Percentiles rank a stretch among this genome's conserved stretches.
These are phyloP conservation scores for Phaseolus coccineus DNA, from an alignment of 331 rosid species.

Conservation along the genomic window DNA sequence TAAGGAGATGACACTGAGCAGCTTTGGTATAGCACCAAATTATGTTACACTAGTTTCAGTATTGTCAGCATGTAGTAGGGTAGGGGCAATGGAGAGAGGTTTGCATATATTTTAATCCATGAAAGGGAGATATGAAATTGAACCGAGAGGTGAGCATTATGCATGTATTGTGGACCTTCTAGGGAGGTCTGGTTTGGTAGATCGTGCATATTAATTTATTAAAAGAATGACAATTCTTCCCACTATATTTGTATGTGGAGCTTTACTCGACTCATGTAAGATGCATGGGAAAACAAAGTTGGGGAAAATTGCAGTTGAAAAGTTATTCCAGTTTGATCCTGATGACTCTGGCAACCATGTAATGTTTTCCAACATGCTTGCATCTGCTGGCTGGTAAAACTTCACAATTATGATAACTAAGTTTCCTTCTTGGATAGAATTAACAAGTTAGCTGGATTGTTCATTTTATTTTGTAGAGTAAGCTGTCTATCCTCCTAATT, in stretches of 20 bases:
- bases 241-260: conserved; percentile 85
- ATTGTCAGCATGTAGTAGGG: conserved; percentile 82
- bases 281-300: conserved; percentile 71
- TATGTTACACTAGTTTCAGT: conserved; percentile 77
- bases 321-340: conserved; percentile 81
- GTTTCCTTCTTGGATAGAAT: neutral
- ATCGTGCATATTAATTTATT: conserved; percentile 72
- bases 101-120: conserved; percentile 70
- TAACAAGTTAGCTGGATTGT: neutral
- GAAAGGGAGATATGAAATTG: conserved; percentile 60
- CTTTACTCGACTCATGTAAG: conserved; percentile 81
- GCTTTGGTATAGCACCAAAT: conserved; percentile 55
- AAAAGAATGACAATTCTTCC: conserved; percentile 72
- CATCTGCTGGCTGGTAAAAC: conserved; percentile 76
- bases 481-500: neutral
- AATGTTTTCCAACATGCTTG: conserved; percentile 82
- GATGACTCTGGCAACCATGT: conserved; percentile 90
- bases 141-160: conserved; percentile 83
- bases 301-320: conserved; percentile 82
- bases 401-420: conserved; percentile 19
- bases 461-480: conserved; percentile 5
- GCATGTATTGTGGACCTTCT: conserved; percentile 79
- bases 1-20: conserved; percentile 57
- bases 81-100: conserved; percentile 77
- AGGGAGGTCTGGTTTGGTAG: conserved; percentile 80